These are phyloP conservation scores for Termitomyces bulborhizus DNA, from an alignment of 768 basidiomycete genomes.

Conservation along the genomic window DNA sequence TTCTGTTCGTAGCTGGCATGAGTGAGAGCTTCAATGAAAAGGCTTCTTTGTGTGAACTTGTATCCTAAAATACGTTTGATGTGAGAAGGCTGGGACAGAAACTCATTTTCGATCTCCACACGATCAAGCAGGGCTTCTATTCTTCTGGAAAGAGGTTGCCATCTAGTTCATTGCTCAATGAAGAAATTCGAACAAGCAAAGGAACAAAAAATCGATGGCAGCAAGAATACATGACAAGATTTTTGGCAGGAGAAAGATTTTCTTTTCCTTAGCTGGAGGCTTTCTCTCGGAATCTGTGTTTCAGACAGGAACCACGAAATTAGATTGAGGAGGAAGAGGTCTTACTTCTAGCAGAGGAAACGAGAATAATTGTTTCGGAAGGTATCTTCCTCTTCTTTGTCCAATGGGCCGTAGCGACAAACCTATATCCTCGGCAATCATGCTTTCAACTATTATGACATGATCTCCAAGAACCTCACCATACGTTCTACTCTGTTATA, in stretches of 20 bases:
- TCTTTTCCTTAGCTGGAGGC: constrained; percentile 12
- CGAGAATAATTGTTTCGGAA: constrained; percentile 26
- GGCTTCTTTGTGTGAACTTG: constrained; percentile 51
- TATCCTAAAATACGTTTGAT: constrained; percentile 69
- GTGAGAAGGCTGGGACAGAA: constrained; percentile 44
- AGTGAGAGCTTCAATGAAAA: constrained; percentile 70
- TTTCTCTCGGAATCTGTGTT: neutral
- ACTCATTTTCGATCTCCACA: constrained; percentile 25
- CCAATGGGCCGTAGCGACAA: constrained; percentile 42
- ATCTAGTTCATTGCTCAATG: constrained; percentile 47
- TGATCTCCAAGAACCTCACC: neutral
- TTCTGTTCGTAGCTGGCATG: constrained; percentile 67
- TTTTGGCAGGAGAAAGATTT: constrained; percentile 37
- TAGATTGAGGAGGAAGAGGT: constrained; percentile 44
- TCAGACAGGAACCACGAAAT: constrained; percentile 51
- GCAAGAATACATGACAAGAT: constrained; percentile 41
- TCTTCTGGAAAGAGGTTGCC: constrained; percentile 43
- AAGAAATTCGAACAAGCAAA: constrained; percentile 41
- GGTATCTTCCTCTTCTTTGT: constrained; percentile 42
- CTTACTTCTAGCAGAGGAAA: constrained; percentile 55
- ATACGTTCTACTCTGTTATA: neutral
- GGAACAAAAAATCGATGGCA: constrained; percentile 65
- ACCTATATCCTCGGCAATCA: constrained; percentile 37
- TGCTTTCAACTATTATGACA: neutral
- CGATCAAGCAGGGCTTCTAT: constrained; percentile 38